A percentile compares a stretch with the other conserved stretches of the same genome.
Evolutionary conservation across 345 rosid genomes (phyloP).

Genomic region (Brassica juncea): DNA sequence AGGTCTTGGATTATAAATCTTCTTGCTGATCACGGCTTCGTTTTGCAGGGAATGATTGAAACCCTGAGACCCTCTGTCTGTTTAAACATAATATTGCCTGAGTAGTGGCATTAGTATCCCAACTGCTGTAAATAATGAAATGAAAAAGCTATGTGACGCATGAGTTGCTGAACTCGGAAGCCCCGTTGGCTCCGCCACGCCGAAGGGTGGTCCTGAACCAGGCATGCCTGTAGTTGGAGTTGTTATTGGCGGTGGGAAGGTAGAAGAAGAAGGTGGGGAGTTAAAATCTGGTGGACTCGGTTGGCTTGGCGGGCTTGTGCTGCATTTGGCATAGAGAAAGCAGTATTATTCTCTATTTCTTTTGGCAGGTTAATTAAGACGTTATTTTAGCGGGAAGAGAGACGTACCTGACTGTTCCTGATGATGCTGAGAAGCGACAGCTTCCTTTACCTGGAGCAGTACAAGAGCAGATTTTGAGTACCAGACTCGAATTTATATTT

Average conservation of each 20-base stretch:
- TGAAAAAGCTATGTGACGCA: conserved; percentile 39
- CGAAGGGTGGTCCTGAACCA: conserved; percentile 54
- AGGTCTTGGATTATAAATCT: conserved; percentile 18
- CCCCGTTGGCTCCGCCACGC: conserved; percentile 79
- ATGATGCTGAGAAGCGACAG: conserved; percentile 63
- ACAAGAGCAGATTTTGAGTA: conserved; percentile 1
- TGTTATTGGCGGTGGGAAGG: conserved; percentile 43
- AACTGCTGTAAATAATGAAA: conserved; percentile 46
- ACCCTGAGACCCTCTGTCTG: conserved; percentile 6
- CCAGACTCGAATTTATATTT: conserved; percentile 10
- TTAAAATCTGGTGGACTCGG: conserved; percentile 39
- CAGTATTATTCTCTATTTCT: neutral
- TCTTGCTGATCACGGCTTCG: conserved; percentile 29
- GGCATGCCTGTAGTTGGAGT: conserved; percentile 48
- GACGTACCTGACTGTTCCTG: conserved; percentile 39
- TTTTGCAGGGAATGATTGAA: conserved; percentile 42
- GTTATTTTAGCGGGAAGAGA: neutral
- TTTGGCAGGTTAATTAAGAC: conserved; percentile 14
- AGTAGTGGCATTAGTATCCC: conserved; percentile 47
- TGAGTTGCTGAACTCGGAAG: conserved; percentile 70
- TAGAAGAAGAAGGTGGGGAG: conserved; percentile 43
- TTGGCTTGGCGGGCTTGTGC: conserved; percentile 61
- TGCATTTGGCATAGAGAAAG: conserved; percentile 40
- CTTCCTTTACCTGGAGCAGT: conserved; percentile 70
- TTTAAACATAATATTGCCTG: conserved; percentile 47